Conservation (phyloP, 257 asterid genomes). For the Echites panduratus region DNA sequence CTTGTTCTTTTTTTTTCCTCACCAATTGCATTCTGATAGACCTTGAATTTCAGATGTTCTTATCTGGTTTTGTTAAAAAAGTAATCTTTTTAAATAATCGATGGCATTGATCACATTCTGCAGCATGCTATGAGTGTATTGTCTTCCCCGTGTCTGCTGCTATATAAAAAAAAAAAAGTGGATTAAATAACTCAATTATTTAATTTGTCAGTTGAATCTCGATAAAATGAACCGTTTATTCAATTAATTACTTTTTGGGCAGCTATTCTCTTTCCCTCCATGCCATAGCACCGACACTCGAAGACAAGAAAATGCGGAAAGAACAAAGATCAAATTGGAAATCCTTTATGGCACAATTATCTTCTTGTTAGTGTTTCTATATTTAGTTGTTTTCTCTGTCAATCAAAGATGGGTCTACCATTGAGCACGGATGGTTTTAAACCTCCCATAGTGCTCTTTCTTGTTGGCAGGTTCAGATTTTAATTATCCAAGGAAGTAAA, state of each 20-base stretch:
- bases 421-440: background rate
- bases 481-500: background rate
- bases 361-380: background rate
- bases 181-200: background rate
- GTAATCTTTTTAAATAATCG: background rate
- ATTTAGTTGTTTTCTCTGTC: background rate
- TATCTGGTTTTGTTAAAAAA: background rate
- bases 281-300: background rate
- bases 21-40: background rate
- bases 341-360: background rate
- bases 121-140: constrained; percentile 1
- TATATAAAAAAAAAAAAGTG: background rate
- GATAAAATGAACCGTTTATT: background rate
- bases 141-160: constrained; percentile 4
- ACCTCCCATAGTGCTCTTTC: background rate
- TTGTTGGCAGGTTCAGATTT: background rate
- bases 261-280: background rate
- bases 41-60: background rate
- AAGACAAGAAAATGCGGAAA: constrained; percentile 1
- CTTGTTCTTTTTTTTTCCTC: background rate
- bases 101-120: background rate
- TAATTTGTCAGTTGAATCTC: constrained; percentile 1
- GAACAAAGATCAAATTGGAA: background rate
- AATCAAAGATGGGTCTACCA: background rate
- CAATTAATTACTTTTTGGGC: background rate